These are phyloP conservation scores for Pseudozyma pruni DNA, from an alignment of 1,284 basidiomycete species.

Conservation along the genomic window DNA sequence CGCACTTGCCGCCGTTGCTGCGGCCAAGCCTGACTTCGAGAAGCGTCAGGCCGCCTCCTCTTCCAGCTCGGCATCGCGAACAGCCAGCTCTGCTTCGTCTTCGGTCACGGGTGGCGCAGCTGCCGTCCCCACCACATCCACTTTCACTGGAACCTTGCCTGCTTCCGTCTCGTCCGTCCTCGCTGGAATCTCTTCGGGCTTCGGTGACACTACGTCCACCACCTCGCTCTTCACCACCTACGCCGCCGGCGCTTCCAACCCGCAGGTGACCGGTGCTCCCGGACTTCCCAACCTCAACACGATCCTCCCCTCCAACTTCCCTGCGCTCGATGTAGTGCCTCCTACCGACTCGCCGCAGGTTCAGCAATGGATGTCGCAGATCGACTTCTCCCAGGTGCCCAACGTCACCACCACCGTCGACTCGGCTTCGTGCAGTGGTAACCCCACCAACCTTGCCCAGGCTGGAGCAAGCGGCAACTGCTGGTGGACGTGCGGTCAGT, in stretches of 20 bases:
- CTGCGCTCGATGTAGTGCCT: slow-evolving; percentile 76
- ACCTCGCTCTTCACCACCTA: slow-evolving; percentile 52
- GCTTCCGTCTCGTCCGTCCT: slow-evolving; percentile 49
- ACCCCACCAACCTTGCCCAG: slow-evolving; percentile 74
- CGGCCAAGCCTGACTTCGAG: slow-evolving; percentile 29
- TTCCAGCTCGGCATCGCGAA: slow-evolving; percentile 15
- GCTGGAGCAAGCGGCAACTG: slow-evolving; percentile 71
- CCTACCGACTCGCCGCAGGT: slow-evolving; percentile 77
- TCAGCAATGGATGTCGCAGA: slow-evolving; percentile 77
- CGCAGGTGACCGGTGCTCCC: slow-evolving; percentile 56
- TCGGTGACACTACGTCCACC: slow-evolving; percentile 42
- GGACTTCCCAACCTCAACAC: slow-evolving; percentile 44
- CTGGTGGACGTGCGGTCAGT: slow-evolving; percentile 89
- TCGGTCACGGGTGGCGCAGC: slow-evolving; percentile 24
- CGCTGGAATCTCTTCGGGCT: slow-evolving; percentile 51
- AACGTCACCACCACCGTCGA: slow-evolving; percentile 73
- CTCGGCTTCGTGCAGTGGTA: slow-evolving; percentile 75
- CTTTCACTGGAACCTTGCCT: slow-evolving; percentile 54
- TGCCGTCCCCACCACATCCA: slow-evolving; percentile 42
- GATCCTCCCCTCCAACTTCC: slow-evolving; percentile 72
- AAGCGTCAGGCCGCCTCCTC: slow-evolving; percentile 35
- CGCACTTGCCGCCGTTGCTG: slow-evolving; percentile 35
- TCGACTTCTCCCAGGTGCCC: slow-evolving; percentile 77
- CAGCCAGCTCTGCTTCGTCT: slow-evolving; percentile 17
- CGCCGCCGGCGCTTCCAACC: slow-evolving; percentile 53